These are phyloP conservation scores for Exophiala oligosperma DNA, from an alignment of 2,329 filamentous ascomycete species.

Conservation along the genomic window DNA sequence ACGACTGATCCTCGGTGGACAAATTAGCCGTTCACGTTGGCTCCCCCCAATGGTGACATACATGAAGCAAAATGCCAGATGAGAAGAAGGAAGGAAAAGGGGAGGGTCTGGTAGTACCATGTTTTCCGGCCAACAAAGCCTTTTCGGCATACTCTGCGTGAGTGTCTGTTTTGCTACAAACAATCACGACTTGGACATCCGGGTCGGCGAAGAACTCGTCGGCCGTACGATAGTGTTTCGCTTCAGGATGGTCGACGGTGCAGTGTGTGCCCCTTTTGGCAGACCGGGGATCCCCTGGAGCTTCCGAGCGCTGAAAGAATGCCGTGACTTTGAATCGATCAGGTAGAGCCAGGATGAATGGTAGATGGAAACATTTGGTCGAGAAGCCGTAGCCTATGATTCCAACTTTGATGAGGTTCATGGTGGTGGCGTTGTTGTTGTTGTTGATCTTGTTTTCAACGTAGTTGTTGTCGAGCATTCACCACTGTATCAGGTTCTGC, in stretches of 20 bases:
- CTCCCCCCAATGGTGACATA: no score
- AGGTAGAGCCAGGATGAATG: slow-evolving; percentile 66
- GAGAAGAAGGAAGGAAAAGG: background rate
- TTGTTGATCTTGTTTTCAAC: no score
- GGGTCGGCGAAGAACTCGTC: slow-evolving; percentile 66
- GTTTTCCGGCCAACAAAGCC: slow-evolving; percentile 69
- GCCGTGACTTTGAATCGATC: slow-evolving; percentile 64
- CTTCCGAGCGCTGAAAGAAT: slow-evolving; percentile 66
- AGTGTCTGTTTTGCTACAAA: slow-evolving; percentile 69
- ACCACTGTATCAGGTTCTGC: no score
- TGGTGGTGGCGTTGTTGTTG: background rate
- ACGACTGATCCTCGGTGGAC: slow-evolving; percentile 51
- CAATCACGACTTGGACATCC: slow-evolving; percentile 67
- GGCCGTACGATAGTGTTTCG: slow-evolving; percentile 63
- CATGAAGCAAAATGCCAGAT: no score
- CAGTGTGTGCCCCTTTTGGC: slow-evolving; percentile 63
- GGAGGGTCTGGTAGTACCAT: slow-evolving; percentile 43
- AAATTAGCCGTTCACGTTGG: no score
- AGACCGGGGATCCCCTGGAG: slow-evolving; percentile 33
- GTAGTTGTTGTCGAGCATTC: no score
- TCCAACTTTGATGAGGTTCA: slow-evolving; percentile 51
- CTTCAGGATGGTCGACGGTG: slow-evolving; percentile 64
- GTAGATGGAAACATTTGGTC: slow-evolving; percentile 81
- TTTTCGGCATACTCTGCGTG: slow-evolving; percentile 67
- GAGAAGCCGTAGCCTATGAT: slow-evolving; percentile 62